Evolutionary conservation across 75 land plant genomes (phyloP).

Genomic region (Picea sitchensis): DNA sequence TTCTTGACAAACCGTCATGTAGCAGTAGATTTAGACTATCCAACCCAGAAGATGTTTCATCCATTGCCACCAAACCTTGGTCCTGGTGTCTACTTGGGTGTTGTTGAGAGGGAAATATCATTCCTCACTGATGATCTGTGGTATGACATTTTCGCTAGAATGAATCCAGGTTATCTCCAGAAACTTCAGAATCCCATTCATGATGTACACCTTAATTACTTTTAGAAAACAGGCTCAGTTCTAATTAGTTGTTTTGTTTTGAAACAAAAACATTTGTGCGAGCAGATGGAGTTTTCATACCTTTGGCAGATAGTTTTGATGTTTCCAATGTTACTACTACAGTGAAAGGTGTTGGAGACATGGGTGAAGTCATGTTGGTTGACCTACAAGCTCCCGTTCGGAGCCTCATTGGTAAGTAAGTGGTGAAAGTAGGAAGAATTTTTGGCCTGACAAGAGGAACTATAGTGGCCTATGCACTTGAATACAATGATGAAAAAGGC

Average conservation of each 20-base stretch:
- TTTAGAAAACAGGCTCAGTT: too few species aligned
- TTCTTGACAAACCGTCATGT: too few species aligned
- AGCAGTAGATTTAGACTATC: too few species aligned
- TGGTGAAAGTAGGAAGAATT: conserved; percentile 80
- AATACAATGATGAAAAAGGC: conserved; percentile 92
- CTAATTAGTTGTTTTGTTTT: too few species aligned
- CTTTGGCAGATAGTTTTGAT: conserved; percentile 66
- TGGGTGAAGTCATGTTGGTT: conserved; percentile 65
- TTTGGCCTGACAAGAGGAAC: conserved; percentile 78
- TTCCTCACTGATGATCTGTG: conserved; percentile 86
- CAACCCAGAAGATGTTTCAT: too few species aligned
- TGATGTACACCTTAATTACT: not conserved
- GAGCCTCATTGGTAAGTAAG: conserved; percentile 69
- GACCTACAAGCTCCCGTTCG: conserved; percentile 74
- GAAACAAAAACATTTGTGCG: conserved; percentile 64
- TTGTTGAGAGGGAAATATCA: conserved; percentile 82
- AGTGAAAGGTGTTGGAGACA: conserved; percentile 73
- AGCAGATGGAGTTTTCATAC: conserved; percentile 86
- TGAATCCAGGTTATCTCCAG: conserved; percentile 60
- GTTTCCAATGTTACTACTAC: conserved; percentile 53
- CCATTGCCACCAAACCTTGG: conserved; percentile 41
- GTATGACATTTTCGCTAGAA: conserved; percentile 87
- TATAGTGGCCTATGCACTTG: conserved; percentile 79
- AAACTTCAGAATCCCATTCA: not conserved
- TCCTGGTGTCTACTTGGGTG: conserved; percentile 78